Percentiles rank a stretch among this genome's conserved stretches.
Evolutionary conservation across 2,329 filamentous ascomycete genomes (phyloP).

Genomic region (Sordariomycetes sp.): DNA sequence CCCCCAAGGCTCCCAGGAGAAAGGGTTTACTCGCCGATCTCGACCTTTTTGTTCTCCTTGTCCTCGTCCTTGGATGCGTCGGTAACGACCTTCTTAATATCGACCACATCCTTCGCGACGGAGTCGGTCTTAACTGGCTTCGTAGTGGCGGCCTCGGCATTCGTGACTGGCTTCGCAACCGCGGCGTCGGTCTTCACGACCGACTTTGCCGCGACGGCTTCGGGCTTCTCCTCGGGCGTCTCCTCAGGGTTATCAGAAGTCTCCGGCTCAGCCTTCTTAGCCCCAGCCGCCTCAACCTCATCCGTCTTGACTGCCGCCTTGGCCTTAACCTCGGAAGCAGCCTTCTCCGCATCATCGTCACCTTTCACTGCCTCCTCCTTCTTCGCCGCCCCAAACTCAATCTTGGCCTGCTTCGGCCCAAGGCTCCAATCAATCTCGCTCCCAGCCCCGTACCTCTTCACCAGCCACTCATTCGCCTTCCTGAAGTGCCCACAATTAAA

Average conservation of each 20-base stretch:
- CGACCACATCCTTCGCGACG: neutral
- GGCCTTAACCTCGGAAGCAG: neutral
- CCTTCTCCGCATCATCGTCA: neutral
- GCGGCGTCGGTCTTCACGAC: neutral
- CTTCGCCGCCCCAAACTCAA: conserved; percentile 1
- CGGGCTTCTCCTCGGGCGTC: conserved; percentile 6
- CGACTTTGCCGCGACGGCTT: conserved; percentile 10
- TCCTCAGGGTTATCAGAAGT: too few relatives aligned
- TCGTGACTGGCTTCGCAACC: conserved; percentile 3
- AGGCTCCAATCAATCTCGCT: conserved; percentile 78
- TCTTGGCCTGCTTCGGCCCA: conserved; percentile 16
- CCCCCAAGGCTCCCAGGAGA: neutral
- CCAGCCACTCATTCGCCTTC: conserved; percentile 75
- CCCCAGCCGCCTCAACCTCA: conserved; percentile 6
- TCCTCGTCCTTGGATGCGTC: neutral
- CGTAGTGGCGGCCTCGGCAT: conserved; percentile 4
- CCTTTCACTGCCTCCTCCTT: neutral
- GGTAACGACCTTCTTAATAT: neutral
- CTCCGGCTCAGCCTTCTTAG: conserved; percentile 11
- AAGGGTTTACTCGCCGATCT: neutral
- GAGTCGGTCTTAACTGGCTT: conserved; percentile 1
- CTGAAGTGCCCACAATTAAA: conserved; percentile 74
- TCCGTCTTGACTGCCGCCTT: conserved; percentile 6
- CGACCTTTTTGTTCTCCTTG: neutral
- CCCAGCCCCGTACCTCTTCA: conserved; percentile 62